Percentiles rank a stretch among this genome's conserved stretches.
Conservation (phyloP, 2,329 filamentous ascomycete genomes). For the Alternaria panax region DNA sequence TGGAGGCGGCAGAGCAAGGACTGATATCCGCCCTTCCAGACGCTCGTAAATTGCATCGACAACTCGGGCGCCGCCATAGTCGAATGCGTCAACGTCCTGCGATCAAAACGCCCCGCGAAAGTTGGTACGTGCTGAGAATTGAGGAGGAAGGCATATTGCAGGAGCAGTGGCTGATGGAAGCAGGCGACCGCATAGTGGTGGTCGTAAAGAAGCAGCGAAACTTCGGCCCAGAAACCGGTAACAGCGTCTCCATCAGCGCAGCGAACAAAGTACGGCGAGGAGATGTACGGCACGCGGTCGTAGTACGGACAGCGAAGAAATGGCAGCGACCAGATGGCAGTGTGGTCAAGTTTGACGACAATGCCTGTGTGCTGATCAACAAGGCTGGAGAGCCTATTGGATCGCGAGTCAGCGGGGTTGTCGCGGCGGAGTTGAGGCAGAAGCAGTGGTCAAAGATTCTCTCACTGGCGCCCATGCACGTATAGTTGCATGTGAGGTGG, state of each 20-base stretch:
- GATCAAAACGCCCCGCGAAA: slow-evolving; percentile 85
- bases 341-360: slow-evolving; percentile 93
- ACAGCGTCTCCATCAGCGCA: slow-evolving; percentile 73
- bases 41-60: slow-evolving; percentile 99
- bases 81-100: slow-evolving; percentile 92
- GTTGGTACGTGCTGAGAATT: slow-evolving; percentile 70
- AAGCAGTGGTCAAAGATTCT: slow-evolving; percentile 99
- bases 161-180: slow-evolving; percentile 18
- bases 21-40: slow-evolving; percentile 69
- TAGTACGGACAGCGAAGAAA: slow-evolving; percentile 90
- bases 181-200: slow-evolving; percentile 95
- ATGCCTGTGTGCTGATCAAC: slow-evolving; percentile 96
- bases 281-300: slow-evolving; percentile 93
- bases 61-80: slow-evolving; percentile 97
- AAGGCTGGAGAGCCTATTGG: slow-evolving; percentile 96
- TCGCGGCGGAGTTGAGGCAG: slow-evolving; percentile 85
- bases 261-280: slow-evolving; percentile 95
- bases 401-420: slow-evolving; percentile 76
- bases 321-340: slow-evolving; percentile 87
- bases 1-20: slow-evolving; percentile 20
- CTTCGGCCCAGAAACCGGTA: slow-evolving; percentile 73
- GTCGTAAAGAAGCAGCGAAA: slow-evolving; percentile 96
- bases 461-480: slow-evolving; percentile 86
- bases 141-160: neutral
- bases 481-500: slow-evolving; percentile 51